Conservation (phyloP, 306 rosid genomes). For the Rubus idaeus region DNA sequence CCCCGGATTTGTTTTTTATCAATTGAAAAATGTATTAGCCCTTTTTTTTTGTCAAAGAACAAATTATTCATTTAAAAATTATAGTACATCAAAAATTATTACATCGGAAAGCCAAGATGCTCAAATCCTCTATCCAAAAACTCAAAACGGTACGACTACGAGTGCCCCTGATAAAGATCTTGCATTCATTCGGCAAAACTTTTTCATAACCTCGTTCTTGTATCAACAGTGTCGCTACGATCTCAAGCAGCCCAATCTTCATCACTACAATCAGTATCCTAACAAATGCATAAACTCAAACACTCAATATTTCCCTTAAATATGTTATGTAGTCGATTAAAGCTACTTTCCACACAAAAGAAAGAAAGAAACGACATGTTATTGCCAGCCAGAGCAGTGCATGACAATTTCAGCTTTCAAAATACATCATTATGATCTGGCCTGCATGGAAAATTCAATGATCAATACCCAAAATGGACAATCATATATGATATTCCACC, state of each 20-base stretch:
- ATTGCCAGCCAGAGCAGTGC: not conserved
- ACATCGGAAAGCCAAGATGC: too few species aligned
- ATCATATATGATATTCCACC: not conserved
- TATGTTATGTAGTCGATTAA: too few species aligned
- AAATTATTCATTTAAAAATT: not conserved
- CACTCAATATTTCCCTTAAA: not conserved
- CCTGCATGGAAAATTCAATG: not conserved
- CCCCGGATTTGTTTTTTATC: too few species aligned
- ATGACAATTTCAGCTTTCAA: not conserved
- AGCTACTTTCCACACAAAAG: not conserved
- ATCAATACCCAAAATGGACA: not conserved
- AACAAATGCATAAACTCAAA: constrained; percentile 14
- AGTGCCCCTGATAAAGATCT: not conserved
- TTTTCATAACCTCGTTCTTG: not conserved
- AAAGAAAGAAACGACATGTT: not conserved
- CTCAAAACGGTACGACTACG: not conserved
- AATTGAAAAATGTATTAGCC: not conserved
- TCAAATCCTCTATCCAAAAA: not conserved
- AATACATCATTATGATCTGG: not conserved
- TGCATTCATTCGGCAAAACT: not conserved
- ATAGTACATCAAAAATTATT: not conserved
- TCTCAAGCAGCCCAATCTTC: constrained; percentile 72
- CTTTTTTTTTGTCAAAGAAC: not conserved
- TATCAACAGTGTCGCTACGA: not conserved
- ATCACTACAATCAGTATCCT: constrained; percentile 58